Evolutionary conservation across 768 basidiomycete species (phyloP).

Genomic region (Russula abietina): DNA sequence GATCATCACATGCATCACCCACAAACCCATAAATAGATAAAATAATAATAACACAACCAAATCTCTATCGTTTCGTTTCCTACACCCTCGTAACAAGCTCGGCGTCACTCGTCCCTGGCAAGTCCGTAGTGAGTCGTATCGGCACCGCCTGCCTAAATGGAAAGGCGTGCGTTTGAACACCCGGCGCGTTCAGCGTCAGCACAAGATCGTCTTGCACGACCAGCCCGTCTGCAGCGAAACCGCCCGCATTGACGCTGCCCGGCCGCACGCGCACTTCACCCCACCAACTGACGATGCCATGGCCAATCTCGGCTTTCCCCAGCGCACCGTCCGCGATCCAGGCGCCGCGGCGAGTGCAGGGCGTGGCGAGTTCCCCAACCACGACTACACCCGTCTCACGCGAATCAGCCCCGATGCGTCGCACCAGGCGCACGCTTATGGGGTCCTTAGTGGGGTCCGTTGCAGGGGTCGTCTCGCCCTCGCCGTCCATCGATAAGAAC

Average conservation of each 20-base stretch:
- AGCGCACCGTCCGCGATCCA: slow-evolving; percentile 5
- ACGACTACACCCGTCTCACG: slow-evolving; percentile 20
- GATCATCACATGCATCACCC: too few species aligned
- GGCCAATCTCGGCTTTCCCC: slow-evolving; percentile 1
- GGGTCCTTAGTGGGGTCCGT: neutral
- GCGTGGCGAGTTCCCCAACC: neutral
- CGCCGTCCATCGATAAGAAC: slow-evolving; percentile 8
- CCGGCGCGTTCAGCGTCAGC: slow-evolving; percentile 7
- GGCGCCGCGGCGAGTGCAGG: neutral
- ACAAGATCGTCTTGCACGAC: slow-evolving; percentile 18
- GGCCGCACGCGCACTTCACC: slow-evolving; percentile 14
- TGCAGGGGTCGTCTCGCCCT: too few species aligned
- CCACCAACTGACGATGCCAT: slow-evolving; percentile 16
- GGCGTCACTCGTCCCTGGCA: slow-evolving; percentile 1
- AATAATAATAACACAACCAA: neutral
- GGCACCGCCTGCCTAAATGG: slow-evolving; percentile 21
- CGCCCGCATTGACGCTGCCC: slow-evolving; percentile 5
- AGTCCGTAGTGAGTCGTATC: slow-evolving; percentile 17
- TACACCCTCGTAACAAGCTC: slow-evolving; percentile 5
- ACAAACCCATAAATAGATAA: neutral
- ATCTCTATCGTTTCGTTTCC: neutral
- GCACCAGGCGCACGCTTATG: slow-evolving; percentile 11
- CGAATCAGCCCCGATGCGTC: slow-evolving; percentile 11
- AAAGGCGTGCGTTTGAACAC: slow-evolving; percentile 8
- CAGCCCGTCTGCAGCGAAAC: slow-evolving; percentile 13